phyloP scores from a whole-genome alignment of 164 flowering plant species.

The Aristolochia fimbriata region DNA sequence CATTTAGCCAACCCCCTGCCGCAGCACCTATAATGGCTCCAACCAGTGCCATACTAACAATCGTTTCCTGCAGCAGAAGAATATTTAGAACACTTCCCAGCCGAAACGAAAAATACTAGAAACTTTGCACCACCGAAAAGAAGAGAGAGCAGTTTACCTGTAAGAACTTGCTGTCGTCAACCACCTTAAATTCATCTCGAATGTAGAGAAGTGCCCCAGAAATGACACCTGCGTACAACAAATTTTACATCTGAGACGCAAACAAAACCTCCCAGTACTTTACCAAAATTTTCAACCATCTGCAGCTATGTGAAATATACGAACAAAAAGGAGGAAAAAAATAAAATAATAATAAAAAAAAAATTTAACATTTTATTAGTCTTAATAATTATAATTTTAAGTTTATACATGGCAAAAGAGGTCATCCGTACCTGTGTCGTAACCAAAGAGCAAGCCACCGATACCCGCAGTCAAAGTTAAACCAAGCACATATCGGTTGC shows the following conservation, averaged over 20 bases:
- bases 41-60: constrained; percentile 95
- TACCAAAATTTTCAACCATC: background rate
- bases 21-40: constrained; percentile 96
- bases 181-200: constrained; percentile 75
- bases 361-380: background rate
- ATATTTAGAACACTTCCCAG: background rate
- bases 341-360: too few species aligned
- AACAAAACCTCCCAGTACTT: too few species aligned
- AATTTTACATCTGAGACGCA: background rate
- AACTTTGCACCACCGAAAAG: too few species aligned
- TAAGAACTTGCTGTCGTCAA: constrained; percentile 55
- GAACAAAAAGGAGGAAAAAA: background rate
- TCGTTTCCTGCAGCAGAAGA: constrained; percentile 59
- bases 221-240: constrained; percentile 68
- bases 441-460: constrained; percentile 89
- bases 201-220: constrained; percentile 96
- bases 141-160: constrained; percentile 38
- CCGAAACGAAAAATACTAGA: background rate
- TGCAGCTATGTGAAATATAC: background rate
- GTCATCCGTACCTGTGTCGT: constrained; percentile 65
- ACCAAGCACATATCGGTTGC: constrained; percentile 53
- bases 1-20: constrained; percentile 87
- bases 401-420: background rate
- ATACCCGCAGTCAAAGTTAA: constrained; percentile 81
- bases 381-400: background rate